Conservation (phyloP, 169 alveolate species). For the Miamiensis avidus region DNA sequence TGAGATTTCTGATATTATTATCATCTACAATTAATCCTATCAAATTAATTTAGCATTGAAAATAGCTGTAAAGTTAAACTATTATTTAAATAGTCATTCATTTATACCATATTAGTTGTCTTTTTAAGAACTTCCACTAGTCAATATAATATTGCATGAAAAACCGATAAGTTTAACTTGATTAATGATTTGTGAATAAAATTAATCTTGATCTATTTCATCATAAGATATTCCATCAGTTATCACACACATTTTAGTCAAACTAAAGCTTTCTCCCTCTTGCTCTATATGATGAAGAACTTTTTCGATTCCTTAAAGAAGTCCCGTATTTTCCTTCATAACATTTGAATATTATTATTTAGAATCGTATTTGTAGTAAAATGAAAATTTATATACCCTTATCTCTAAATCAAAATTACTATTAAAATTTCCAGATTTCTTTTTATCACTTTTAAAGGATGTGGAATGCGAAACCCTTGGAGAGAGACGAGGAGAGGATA, state of each 20-base stretch:
- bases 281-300: not conserved
- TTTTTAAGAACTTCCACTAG: not conserved
- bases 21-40: not conserved
- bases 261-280: slow-evolving; percentile 7
- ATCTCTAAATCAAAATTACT: not conserved
- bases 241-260: slow-evolving; percentile 8
- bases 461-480: not conserved
- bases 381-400: not conserved
- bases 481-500: not conserved
- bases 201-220: slow-evolving; percentile 6
- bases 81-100: not conserved
- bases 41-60: not conserved
- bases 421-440: slow-evolving; percentile 3
- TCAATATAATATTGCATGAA: slow-evolving; percentile 16
- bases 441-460: not conserved
- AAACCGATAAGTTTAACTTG: slow-evolving; percentile 2
- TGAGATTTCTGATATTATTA: not conserved
- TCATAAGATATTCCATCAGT: slow-evolving; percentile 16
- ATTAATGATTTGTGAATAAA: slow-evolving; percentile 3
- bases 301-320: slow-evolving; percentile 4
- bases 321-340: not conserved
- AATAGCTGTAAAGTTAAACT: too few species aligned
- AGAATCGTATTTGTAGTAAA: not conserved
- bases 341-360: not conserved
- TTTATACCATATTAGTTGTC: too few species aligned